A percentile compares a stretch with the other conserved stretches of the same genome.
phyloP scores from a whole-genome alignment of 1,139 yeast species.

The Suhomyces maxii region DNA sequence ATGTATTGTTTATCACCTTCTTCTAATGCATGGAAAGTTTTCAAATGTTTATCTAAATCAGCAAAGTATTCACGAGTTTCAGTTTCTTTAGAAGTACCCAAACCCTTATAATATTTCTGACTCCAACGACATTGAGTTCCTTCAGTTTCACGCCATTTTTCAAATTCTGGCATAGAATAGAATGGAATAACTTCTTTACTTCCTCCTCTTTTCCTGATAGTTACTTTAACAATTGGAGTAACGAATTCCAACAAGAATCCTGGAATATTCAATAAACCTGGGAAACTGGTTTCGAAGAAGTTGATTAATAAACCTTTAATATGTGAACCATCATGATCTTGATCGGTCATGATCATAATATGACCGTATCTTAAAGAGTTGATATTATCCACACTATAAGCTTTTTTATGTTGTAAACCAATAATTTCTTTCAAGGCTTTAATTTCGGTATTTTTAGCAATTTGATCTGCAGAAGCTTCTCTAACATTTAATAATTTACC shows the following conservation, averaged over 20 bases:
- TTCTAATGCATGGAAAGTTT: slow-evolving; percentile 78
- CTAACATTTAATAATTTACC: slow-evolving; percentile 95
- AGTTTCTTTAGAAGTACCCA: slow-evolving; percentile 84
- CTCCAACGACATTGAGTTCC: slow-evolving; percentile 80
- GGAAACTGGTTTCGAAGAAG: slow-evolving; percentile 90
- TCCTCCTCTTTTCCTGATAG: slow-evolving; percentile 66
- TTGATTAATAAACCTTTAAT: slow-evolving; percentile 95
- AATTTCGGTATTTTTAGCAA: slow-evolving; percentile 88
- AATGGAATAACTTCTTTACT: slow-evolving; percentile 62
- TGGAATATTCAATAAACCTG: slow-evolving; percentile 87
- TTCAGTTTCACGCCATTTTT: slow-evolving; percentile 85
- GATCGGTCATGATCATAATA: slow-evolving; percentile 99
- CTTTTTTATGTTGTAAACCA: slow-evolving; percentile 92
- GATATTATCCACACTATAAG: slow-evolving; percentile 61
- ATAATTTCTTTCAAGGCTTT: slow-evolving; percentile 93
- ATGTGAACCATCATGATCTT: slow-evolving; percentile 99
- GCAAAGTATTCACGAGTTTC: slow-evolving; percentile 92
- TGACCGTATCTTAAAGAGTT: slow-evolving; percentile 89
- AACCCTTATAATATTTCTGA: slow-evolving; percentile 96
- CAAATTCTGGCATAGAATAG: slow-evolving; percentile 96
- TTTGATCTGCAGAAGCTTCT: slow-evolving; percentile 94
- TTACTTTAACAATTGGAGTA: slow-evolving; percentile 94
- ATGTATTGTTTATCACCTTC: slow-evolving; percentile 79
- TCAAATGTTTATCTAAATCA: slow-evolving; percentile 82
- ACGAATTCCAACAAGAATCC: slow-evolving; percentile 92